phyloP scores from a whole-genome alignment of 257 asterid genomes.

The Hygrophila difformis region DNA sequence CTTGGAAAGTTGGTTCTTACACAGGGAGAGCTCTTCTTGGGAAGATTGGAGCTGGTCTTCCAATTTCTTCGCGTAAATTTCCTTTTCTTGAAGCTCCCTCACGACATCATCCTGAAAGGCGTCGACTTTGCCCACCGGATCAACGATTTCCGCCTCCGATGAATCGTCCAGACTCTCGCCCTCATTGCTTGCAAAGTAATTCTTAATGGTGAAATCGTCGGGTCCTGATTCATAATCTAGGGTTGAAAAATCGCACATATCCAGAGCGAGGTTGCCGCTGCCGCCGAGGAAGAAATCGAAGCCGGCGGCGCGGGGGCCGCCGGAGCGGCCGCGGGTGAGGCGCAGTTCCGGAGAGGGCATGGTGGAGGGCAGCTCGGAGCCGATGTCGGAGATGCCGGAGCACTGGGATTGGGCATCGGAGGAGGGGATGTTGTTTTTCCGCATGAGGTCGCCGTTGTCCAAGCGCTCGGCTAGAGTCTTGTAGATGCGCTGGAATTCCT shows the following conservation, averaged over 20 bases:
- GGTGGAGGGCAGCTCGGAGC: constrained; percentile 61
- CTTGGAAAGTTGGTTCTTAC: constrained; percentile 49
- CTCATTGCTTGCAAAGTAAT: no score
- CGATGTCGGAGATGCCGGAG: constrained; percentile 63
- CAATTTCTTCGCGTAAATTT: constrained; percentile 23
- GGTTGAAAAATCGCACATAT: no score
- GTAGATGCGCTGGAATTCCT: constrained; percentile 58
- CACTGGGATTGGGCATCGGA: constrained; percentile 86
- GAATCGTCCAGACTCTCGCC: no score
- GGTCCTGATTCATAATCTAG: constrained; percentile 61
- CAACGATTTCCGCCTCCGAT: constrained; percentile 4
- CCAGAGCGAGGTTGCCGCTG: constrained; percentile 47
- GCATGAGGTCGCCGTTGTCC: constrained; percentile 36
- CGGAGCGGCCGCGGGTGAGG: constrained; percentile 39
- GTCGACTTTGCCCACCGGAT: constrained; percentile 35
- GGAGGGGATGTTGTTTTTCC: constrained; percentile 34
- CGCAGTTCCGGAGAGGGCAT: constrained; percentile 40
- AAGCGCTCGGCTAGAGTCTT: constrained; percentile 63
- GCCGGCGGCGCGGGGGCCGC: constrained; percentile 71
- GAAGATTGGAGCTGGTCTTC: constrained; percentile 53
- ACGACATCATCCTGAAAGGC: background rate
- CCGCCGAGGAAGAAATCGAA: constrained; percentile 67
- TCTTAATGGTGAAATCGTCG: no score
- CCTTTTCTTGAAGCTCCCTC: constrained; percentile 36
- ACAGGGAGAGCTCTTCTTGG: constrained; percentile 37